phyloP scores from a whole-genome alignment of 169 alveolate species.

The Plasmodium coatneyi region DNA sequence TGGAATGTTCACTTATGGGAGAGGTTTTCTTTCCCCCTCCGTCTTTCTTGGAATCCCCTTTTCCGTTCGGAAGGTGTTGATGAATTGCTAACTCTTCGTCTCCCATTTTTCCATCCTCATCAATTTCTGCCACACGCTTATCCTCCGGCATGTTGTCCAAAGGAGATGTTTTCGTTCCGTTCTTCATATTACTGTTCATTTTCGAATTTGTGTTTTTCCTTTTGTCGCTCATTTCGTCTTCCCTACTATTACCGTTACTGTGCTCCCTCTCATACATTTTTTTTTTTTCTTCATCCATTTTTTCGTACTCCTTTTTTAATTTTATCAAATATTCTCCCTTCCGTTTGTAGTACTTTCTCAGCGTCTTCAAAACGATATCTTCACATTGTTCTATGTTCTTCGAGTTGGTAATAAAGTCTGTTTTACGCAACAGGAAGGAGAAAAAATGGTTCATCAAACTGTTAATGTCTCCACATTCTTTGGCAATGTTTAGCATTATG shows the following conservation, averaged over 20 bases:
- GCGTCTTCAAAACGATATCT: constrained; percentile 76
- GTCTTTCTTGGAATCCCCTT: not conserved
- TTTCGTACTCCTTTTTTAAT: constrained; percentile 80
- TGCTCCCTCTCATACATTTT: constrained; percentile 67
- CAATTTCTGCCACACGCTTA: constrained; percentile 35
- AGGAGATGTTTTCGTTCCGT: not conserved
- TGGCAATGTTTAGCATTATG: constrained; percentile 91
- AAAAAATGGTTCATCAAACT: constrained; percentile 92
- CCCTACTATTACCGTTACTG: constrained; percentile 37
- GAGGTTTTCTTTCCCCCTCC: constrained; percentile 4
- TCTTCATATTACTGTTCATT: not conserved
- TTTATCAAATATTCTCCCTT: constrained; percentile 82
- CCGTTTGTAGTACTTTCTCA: constrained; percentile 83
- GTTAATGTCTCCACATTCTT: constrained; percentile 95
- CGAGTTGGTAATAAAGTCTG: constrained; percentile 94
- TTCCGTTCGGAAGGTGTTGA: not conserved
- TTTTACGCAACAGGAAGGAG: constrained; percentile 95
- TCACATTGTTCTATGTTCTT: constrained; percentile 80
- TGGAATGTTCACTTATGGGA: not conserved
- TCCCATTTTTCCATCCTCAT: constrained; percentile 23
- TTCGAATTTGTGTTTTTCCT: constrained; percentile 23
- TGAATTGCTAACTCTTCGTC: constrained; percentile 7
- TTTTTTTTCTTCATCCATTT: constrained; percentile 80
- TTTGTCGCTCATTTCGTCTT: constrained; percentile 60
- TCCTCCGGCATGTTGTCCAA: not conserved